Percentiles rank a stretch among this genome's conserved stretches.
Conservation (phyloP, 1,284 basidiomycete species). For the Prillingera fragicola region DNA sequence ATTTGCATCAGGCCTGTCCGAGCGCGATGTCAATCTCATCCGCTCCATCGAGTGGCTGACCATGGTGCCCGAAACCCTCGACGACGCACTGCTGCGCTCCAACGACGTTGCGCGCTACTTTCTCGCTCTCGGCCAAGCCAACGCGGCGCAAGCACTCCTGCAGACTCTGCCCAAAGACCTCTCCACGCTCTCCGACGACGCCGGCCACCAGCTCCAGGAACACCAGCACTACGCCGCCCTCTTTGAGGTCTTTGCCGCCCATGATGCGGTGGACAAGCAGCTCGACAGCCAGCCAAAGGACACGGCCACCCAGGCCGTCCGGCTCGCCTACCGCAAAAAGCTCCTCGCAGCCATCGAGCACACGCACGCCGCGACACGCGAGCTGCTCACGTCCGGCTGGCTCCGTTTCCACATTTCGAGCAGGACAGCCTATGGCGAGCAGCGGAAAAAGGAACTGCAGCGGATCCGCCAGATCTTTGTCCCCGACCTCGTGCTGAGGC, state of each 20-base stretch:
- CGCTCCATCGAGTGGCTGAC: conserved; percentile 92
- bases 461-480: conserved; percentile 83
- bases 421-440: conserved; percentile 53
- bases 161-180: conserved; percentile 57
- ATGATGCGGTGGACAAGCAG: conserved; percentile 38
- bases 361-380: conserved; percentile 43
- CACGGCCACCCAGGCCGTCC: conserved; percentile 35
- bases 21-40: conserved; percentile 63
- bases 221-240: conserved; percentile 28
- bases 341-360: conserved; percentile 33
- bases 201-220: conserved; percentile 27
- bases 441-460: conserved; percentile 62
- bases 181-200: conserved; percentile 1
- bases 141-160: conserved; percentile 63
- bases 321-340: conserved; percentile 29
- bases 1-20: conserved; percentile 32
- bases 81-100: conserved; percentile 73
- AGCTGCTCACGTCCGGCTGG: conserved; percentile 52
- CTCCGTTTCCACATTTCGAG: conserved; percentile 45
- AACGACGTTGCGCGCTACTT: conserved; percentile 82
- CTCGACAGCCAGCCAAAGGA: conserved; percentile 23
- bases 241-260: conserved; percentile 32
- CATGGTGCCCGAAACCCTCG: conserved; percentile 65
- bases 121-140: conserved; percentile 67
- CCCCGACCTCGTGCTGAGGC: conserved; percentile 80